Base-by-base conservation (phyloP, 352 stramenopile genomes). In the Pythium scleroteichum region DNA sequence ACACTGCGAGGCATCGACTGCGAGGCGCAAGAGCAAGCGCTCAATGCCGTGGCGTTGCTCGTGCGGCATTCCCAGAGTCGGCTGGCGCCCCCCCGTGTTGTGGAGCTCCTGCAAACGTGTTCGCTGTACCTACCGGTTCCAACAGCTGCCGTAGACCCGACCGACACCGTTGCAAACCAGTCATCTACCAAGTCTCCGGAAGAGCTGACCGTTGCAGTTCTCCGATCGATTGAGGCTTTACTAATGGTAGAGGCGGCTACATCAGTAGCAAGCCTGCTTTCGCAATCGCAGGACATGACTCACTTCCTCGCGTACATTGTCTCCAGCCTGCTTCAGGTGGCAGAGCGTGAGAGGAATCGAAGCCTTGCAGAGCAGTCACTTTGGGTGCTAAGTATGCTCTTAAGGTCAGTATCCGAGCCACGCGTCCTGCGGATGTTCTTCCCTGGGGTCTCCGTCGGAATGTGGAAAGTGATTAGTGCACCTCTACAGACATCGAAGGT, bases 241-340 rank as follows among this genome's bases (percentile, higher is more conserved):
- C 58, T 63, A 4, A 42, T 51, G 38, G 23, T 23, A 65, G 19
- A 69, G 54, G 35, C 55, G 58, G 60, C 64, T 53, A 0, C 16
- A 0, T 12, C 35, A 14, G 29, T 27, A 6, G 33, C 61, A n/a
- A 49, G 55, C 41, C 27, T 27, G 1, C 53, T 71, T 22, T 52
- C 53, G 6, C 20, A 14, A 35, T 58, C 56, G 13, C 52, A 64
- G 10, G 72, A 89, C 26, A 65, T 79, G 17, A 69, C 76, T 13
- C 69, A 94, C 56, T 90, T 94, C 35, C 73, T 92, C 50, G 82
- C 82, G 26, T 94, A 91, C 51, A 27, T 82, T 4, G 69, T 94
- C 12, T 79, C 77, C 8, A 68, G 75, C 48, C 52, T 92, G 22
- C 58, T 94, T 42, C 73, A 90, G 53, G 66, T 92, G 22, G 77